phyloP scores from a whole-genome alignment of 31 red algal species.

The Endocladia muricata region DNA sequence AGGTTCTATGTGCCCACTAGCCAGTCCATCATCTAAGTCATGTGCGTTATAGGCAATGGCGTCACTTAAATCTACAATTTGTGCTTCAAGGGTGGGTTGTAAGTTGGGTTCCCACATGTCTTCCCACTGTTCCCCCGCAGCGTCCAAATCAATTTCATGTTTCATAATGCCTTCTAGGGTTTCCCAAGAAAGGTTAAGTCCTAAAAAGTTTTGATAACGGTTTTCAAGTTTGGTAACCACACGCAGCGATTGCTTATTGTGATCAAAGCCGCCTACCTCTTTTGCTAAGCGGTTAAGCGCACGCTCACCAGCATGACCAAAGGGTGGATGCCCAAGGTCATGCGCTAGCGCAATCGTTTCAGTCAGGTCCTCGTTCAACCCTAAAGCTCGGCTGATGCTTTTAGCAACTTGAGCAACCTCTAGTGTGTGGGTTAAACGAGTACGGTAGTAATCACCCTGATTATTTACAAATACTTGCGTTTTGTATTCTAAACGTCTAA shows the following conservation, averaged over 20 bases:
- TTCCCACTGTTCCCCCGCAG: background rate
- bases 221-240: background rate
- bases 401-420: slow-evolving; percentile 13
- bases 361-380: background rate
- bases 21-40: background rate
- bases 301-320: slow-evolving; percentile 16
- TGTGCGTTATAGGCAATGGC: background rate
- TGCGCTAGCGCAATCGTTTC: background rate
- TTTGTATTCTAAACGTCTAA: background rate
- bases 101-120: background rate
- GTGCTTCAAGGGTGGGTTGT: background rate
- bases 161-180: background rate
- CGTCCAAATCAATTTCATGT: background rate
- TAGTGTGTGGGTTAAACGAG: slow-evolving; percentile 10
- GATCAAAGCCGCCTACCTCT: slow-evolving; percentile 7
- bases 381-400: background rate
- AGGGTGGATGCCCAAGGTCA: slow-evolving; percentile 22
- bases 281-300: background rate
- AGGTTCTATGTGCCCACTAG: background rate
- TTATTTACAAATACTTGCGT: slow-evolving; percentile 3
- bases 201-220: background rate
- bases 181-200: background rate
- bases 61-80: background rate
- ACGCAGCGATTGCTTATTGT: slow-evolving; percentile 7
- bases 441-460: slow-evolving; percentile 9